Percentiles rank a stretch among this genome's conserved stretches.
Evolutionary conservation across 1,284 basidiomycete genomes (phyloP).

Genomic region (Naganishia liquefaciens): DNA sequence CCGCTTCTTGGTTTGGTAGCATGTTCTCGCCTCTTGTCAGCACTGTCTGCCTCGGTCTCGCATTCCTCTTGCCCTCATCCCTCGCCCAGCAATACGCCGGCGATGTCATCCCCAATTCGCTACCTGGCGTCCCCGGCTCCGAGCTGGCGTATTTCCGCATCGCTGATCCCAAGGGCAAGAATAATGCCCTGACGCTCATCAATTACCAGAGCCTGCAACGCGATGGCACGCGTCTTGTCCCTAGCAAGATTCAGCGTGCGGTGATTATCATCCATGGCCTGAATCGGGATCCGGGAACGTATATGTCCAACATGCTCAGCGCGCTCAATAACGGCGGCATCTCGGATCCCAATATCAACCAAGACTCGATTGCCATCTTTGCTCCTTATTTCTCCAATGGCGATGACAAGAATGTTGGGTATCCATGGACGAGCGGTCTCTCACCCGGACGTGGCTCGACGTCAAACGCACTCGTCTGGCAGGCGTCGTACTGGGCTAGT

Average conservation of each 20-base stretch:
- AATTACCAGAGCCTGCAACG: slow-evolving; percentile 2
- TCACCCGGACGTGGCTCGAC: neutral
- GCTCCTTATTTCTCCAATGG: slow-evolving; percentile 9
- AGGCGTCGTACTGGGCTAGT: slow-evolving; percentile 5
- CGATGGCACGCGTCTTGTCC: slow-evolving; percentile 2
- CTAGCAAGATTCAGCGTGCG: slow-evolving; percentile 2
- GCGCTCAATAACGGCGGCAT: slow-evolving; percentile 1
- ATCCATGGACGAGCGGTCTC: neutral
- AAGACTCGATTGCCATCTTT: neutral
- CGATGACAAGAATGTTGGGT: slow-evolving; percentile 4
- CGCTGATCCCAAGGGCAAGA: slow-evolving; percentile 11
- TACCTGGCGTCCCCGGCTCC: slow-evolving; percentile 3
- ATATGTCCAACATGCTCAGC: slow-evolving; percentile 13
- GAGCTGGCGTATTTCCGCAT: slow-evolving; percentile 5
- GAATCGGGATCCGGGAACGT: slow-evolving; percentile 6
- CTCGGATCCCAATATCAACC: slow-evolving; percentile 6
- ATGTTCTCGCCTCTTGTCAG: neutral
- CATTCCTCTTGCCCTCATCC: neutral
- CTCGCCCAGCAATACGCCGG: slow-evolving; percentile 10
- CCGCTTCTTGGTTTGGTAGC: neutral
- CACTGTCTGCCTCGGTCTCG: neutral
- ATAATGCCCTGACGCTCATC: slow-evolving; percentile 5
- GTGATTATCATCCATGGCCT: slow-evolving; percentile 6
- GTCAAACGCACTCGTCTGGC: slow-evolving; percentile 5
- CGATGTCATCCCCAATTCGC: slow-evolving; percentile 7